Conservation (phyloP, 2,329 filamentous ascomycete genomes). For the Pseudovirgaria hyperparasitica region DNA sequence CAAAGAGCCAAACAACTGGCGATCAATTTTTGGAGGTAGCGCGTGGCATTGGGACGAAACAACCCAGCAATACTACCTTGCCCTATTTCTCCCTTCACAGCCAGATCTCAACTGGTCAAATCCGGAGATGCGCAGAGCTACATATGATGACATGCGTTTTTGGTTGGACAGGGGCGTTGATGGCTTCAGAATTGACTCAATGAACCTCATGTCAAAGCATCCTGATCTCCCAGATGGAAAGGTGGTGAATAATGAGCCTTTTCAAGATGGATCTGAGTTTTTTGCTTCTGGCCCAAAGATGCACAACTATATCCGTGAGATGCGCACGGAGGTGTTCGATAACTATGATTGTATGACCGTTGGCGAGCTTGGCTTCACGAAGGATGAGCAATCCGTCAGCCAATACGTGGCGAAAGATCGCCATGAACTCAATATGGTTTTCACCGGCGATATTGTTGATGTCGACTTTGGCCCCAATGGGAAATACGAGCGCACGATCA, state of each 20-base stretch:
- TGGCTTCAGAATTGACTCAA: slow-evolving; percentile 28
- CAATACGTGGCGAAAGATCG: slow-evolving; percentile 46
- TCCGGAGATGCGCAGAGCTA: slow-evolving; percentile 50
- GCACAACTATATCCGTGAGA: slow-evolving; percentile 54
- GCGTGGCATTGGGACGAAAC: slow-evolving; percentile 59
- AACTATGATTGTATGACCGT: slow-evolving; percentile 57
- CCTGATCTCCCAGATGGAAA: slow-evolving; percentile 20
- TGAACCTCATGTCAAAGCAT: slow-evolving; percentile 25
- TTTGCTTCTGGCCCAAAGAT: slow-evolving; percentile 58
- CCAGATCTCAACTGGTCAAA: slow-evolving; percentile 84
- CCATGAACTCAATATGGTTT: slow-evolving; percentile 56
- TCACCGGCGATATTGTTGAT: slow-evolving; percentile 36
- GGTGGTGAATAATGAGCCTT: slow-evolving; percentile 18
- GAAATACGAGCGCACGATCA: slow-evolving; percentile 21
- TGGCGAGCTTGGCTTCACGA: slow-evolving; percentile 54
- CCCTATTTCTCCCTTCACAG: slow-evolving; percentile 62
- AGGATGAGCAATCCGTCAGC: slow-evolving; percentile 43
- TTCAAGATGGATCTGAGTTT: slow-evolving; percentile 37
- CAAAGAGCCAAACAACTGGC: slow-evolving; percentile 66
- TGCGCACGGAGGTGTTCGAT: slow-evolving; percentile 45
- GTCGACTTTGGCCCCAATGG: slow-evolving; percentile 23
- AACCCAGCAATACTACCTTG: slow-evolving; percentile 66
- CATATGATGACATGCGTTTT: slow-evolving; percentile 64
- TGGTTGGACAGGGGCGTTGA: slow-evolving; percentile 62
- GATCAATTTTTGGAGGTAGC: slow-evolving; percentile 46